Evolutionary conservation across 1,284 basidiomycete species (phyloP).

Genomic region (Puccinia triticina): DNA sequence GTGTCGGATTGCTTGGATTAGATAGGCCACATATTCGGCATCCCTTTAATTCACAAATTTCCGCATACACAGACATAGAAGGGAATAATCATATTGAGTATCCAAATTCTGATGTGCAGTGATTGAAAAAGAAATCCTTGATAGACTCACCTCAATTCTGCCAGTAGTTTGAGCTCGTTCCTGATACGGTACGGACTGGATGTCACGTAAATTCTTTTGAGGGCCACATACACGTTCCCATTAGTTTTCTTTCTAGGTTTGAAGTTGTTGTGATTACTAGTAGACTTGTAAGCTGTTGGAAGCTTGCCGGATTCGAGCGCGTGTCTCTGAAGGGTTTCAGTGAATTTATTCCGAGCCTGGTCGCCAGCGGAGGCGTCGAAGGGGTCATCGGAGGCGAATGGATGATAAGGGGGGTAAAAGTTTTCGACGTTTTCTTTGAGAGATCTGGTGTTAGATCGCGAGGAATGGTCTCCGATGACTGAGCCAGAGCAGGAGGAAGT

Average conservation of each 20-base stretch:
- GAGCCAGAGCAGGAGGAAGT: slow-evolving; percentile 41
- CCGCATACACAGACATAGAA: no score
- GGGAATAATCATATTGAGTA: background rate
- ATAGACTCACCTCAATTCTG: slow-evolving; percentile 65
- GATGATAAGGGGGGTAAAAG: slow-evolving; percentile 3
- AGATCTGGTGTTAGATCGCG: background rate
- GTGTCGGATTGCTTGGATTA: slow-evolving; percentile 90
- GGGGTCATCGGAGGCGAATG: slow-evolving; percentile 20
- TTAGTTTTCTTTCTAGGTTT: slow-evolving; percentile 57
- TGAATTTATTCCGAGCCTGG: slow-evolving; percentile 44
- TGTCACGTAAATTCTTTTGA: slow-evolving; percentile 97
- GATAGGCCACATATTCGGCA: slow-evolving; percentile 80
- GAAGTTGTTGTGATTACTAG: background rate
- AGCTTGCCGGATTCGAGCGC: slow-evolving; percentile 62
- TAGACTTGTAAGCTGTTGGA: slow-evolving; percentile 63
- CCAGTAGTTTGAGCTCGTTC: slow-evolving; percentile 93
- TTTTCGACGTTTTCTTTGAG: background rate
- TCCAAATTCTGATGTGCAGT: background rate
- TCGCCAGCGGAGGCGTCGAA: slow-evolving; percentile 38
- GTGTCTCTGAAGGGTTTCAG: slow-evolving; percentile 47
- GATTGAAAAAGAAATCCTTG: background rate
- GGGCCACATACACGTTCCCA: slow-evolving; percentile 73
- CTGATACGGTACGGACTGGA: slow-evolving; percentile 87
- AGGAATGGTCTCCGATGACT: slow-evolving; percentile 19
- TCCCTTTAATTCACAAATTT: slow-evolving; percentile 65